Evolutionary conservation across 139 green algal species (phyloP).

Genomic region (Chlorella vulgaris): DNA sequence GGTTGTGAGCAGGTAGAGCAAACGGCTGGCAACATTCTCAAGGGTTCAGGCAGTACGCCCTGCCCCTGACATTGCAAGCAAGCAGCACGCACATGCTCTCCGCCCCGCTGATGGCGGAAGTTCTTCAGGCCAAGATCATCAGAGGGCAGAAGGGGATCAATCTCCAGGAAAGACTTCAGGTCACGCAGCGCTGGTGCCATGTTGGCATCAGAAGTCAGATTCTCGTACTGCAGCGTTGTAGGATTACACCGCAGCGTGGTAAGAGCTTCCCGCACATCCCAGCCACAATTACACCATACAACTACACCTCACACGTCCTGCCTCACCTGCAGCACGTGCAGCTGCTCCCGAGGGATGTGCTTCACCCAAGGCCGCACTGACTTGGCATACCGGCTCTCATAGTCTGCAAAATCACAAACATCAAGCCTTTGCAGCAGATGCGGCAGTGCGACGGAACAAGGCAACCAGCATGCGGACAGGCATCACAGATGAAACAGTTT

Average conservation of each 20-base stretch:
- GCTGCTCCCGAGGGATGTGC: slow-evolving; percentile 11
- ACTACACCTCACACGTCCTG: neutral
- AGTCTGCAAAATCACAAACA: neutral
- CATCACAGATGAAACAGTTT: neutral
- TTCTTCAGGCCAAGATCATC: slow-evolving; percentile 13
- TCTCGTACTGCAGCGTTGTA: slow-evolving; percentile 6
- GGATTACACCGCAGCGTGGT: neutral
- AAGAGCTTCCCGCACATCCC: neutral
- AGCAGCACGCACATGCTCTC: neutral
- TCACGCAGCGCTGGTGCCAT: slow-evolving; percentile 13
- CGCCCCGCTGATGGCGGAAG: slow-evolving; percentile 17
- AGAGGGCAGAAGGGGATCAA: neutral
- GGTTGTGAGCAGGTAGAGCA: neutral
- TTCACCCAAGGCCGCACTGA: slow-evolving; percentile 1
- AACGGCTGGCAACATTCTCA: neutral
- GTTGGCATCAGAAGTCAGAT: neutral
- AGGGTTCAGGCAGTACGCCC: too few relatives aligned
- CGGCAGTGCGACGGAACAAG: neutral
- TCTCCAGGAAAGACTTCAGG: neutral
- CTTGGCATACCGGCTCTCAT: neutral
- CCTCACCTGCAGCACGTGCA: slow-evolving; percentile 16
- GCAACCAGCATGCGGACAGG: neutral
- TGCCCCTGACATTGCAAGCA: neutral
- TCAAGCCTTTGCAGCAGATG: neutral
- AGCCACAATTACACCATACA: neutral